phyloP scores from a whole-genome alignment of 2,329 filamentous ascomycete species.

The Trichoderma oligosporum region DNA sequence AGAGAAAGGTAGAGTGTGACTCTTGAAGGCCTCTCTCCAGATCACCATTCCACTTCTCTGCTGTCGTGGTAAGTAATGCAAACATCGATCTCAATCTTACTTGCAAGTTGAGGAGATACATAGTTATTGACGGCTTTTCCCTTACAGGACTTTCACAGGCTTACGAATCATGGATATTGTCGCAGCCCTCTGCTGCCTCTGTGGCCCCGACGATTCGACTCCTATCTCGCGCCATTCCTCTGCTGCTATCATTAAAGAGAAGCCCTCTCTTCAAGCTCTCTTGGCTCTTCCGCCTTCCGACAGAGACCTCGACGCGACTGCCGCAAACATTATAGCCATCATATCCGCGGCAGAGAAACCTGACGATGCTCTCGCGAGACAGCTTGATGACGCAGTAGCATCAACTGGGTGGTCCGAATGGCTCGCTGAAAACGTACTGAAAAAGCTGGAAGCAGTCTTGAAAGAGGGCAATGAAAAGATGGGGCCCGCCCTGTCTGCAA shows the following conservation, averaged over 20 bases:
- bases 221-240: not conserved
- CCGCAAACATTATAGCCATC: not conserved
- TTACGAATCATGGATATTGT: no score
- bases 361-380: not conserved
- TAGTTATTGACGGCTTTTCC: no score
- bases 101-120: no score
- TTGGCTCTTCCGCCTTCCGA: not conserved
- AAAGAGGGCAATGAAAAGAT: not conserved
- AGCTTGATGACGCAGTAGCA: conserved; percentile 3
- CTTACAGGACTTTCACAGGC: no score
- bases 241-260: not conserved
- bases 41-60: no score
- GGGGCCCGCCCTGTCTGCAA: conserved; percentile 4
- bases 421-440: conserved; percentile 9
- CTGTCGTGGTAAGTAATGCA: no score
- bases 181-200: conserved; percentile 7
- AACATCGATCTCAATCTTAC: no score
- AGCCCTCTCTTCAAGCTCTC: not conserved
- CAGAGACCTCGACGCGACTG: not conserved
- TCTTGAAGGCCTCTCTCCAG: no score
- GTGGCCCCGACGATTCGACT: not conserved
- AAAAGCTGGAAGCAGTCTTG: conserved; percentile 3
- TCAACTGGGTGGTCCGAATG: conserved; percentile 7
- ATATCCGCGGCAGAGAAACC: not conserved
- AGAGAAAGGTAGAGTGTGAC: no score